Base-by-base conservation (phyloP, 371 early-diverging fungal species). In the Mortierella sp. region DNA sequence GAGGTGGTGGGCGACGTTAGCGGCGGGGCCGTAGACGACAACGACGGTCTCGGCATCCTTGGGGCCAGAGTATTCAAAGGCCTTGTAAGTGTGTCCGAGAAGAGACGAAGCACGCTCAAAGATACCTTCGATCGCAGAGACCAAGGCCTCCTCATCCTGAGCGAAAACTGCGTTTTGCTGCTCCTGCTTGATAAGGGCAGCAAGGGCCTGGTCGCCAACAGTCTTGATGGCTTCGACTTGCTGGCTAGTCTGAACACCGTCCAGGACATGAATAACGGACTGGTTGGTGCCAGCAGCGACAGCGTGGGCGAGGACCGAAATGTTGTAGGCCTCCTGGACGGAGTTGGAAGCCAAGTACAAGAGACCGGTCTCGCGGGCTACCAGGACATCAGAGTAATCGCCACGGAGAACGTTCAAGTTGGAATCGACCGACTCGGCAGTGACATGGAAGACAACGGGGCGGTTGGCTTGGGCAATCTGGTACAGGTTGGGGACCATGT, bases 391-490 rank as follows among this genome's bases (percentile, higher is more conserved):
- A 43, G 93, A 91, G 79, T 93, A 92, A 70, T 94, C 94, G 29
- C 91, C 88, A 27, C 91, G 89, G 49, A 90, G 89, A 48, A 86
- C 85, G 29, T 90, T 90, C 77, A 95, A 82, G 18, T 92, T 89
- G 54, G 92, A 87, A 77, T 93, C 93, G 63, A 93, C 87, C 4
- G 91, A 90, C 77, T 95, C 93, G 49, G 96, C 92, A 27, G 94
- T 90, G 5, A 96, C 95, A 83, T 98, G 97, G 84, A 98, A 91
- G 10, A 97, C 97, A 43, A 95, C 92, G 16, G 95, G 94, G 56
- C 91, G 90, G 55, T 88, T 86, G 24, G 90, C 88, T 27, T 89
- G 85, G 29, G 92, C 93, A 55, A 97, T 93, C 60, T 90, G 90
- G 77, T 94, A 92, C 87, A 98, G 89, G 81, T 95, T 93, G 46